Evolutionary conservation across 2,329 filamentous ascomycete species (phyloP).

Genomic region (Fusarium sp.): DNA sequence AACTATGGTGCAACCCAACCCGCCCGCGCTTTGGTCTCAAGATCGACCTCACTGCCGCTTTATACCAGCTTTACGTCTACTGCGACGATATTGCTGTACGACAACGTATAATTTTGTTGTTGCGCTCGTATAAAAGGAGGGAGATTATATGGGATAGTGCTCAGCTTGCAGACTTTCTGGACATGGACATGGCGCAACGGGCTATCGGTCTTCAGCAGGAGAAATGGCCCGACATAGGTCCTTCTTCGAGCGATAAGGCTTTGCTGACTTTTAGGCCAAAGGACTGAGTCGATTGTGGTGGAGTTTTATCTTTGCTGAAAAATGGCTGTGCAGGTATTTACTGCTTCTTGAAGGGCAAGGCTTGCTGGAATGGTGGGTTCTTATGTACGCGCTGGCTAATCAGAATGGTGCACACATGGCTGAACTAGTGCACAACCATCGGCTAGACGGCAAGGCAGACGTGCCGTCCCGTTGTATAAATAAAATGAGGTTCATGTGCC

Average conservation of each 20-base stretch:
- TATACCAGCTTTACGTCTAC: constrained; percentile 19
- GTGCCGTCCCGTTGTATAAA: not conserved
- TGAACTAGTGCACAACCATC: not conserved
- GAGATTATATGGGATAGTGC: constrained; percentile 19
- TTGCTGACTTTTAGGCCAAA: constrained; percentile 11
- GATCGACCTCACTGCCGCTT: constrained; percentile 8
- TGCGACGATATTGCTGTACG: not conserved
- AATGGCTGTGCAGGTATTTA: not conserved
- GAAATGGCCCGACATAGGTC: constrained; percentile 19
- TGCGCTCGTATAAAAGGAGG: constrained; percentile 1
- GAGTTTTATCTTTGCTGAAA: rapidly evolving
- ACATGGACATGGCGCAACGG: constrained; percentile 3
- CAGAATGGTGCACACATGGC: not conserved
- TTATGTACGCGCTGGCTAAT: constrained; percentile 5
- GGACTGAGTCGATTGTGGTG: not conserved
- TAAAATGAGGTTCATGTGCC: not conserved
- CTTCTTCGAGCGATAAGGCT: not conserved
- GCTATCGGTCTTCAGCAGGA: constrained; percentile 4
- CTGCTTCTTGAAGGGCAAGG: rapidly evolving
- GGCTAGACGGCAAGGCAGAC: not conserved
- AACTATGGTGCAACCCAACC: constrained; percentile 7
- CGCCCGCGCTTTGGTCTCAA: constrained; percentile 14
- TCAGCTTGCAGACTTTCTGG: constrained; percentile 8
- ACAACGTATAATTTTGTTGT: not conserved
- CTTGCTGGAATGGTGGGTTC: not conserved